Evolutionary conservation across 106 monocot species (phyloP).

Genomic region (Dactylorhiza incarnata): DNA sequence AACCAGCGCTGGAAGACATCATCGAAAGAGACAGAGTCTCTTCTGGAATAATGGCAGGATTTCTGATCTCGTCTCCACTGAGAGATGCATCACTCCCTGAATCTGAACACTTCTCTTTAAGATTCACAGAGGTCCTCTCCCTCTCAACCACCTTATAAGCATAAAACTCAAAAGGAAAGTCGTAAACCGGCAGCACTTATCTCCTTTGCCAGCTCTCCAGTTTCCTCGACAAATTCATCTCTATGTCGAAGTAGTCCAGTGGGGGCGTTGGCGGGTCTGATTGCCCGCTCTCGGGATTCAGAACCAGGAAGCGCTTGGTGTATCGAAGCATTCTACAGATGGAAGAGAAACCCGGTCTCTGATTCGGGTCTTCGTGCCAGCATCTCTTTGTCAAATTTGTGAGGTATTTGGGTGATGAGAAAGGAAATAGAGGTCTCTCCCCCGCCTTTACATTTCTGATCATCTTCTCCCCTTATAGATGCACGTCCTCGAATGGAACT

Average conservation of each 20-base stretch:
- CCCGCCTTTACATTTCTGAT: slow-evolving; percentile 77
- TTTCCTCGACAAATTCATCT: slow-evolving; percentile 37
- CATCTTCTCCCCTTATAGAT: slow-evolving; percentile 53
- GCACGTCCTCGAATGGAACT: slow-evolving; percentile 40
- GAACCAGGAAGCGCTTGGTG: slow-evolving; percentile 58
- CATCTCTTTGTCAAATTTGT: slow-evolving; percentile 72
- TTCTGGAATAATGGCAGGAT: slow-evolving; percentile 5
- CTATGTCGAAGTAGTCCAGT: slow-evolving; percentile 61
- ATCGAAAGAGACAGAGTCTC: slow-evolving; percentile 10
- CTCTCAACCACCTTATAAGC: slow-evolving; percentile 50
- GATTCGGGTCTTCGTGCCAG: slow-evolving; percentile 71
- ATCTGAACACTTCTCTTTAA: slow-evolving; percentile 45
- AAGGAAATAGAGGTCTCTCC: slow-evolving; percentile 78
- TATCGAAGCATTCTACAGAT: slow-evolving; percentile 70
- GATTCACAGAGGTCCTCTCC: slow-evolving; percentile 25
- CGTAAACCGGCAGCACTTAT: slow-evolving; percentile 16
- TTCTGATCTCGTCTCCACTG: slow-evolving; percentile 32
- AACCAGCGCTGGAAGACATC: slow-evolving; percentile 7
- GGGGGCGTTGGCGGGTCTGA: slow-evolving; percentile 31
- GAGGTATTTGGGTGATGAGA: slow-evolving; percentile 65
- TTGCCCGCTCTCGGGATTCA: slow-evolving; percentile 53
- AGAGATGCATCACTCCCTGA: slow-evolving; percentile 47
- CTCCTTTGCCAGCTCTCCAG: slow-evolving; percentile 28
- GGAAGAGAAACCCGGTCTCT: slow-evolving; percentile 69
- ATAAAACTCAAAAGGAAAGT: slow-evolving; percentile 54